phyloP scores from a whole-genome alignment of 148 eudicot genomes.

The Nepenthes gracilis region DNA sequence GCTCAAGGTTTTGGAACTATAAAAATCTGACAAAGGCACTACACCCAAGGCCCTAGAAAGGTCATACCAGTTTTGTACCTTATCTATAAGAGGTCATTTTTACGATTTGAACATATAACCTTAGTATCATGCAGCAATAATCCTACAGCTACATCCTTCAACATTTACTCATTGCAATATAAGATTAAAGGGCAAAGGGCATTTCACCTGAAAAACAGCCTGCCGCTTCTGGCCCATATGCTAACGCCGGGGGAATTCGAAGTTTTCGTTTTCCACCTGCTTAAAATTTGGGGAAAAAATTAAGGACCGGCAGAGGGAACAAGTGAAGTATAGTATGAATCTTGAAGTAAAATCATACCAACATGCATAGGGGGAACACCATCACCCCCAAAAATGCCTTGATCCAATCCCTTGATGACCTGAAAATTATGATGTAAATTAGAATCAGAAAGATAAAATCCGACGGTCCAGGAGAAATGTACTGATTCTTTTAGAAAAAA shows the following conservation, averaged over 20 bases:
- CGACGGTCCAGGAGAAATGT: too few species aligned
- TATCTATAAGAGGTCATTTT: too few species aligned
- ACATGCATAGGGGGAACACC: constrained; percentile 90
- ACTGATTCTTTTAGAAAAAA: too few species aligned
- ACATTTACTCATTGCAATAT: neutral
- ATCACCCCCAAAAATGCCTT: constrained; percentile 85
- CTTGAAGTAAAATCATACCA: constrained; percentile 30
- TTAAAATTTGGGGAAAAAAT: constrained; percentile 1
- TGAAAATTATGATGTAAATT: constrained; percentile 9
- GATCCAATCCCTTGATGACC: constrained; percentile 87
- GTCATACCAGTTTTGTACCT: too few species aligned
- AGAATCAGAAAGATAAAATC: neutral
- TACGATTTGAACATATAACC: too few species aligned
- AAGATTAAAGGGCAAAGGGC: neutral
- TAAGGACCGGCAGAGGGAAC: neutral
- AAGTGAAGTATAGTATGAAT: neutral
- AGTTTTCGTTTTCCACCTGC: constrained; percentile 85
- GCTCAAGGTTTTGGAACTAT: too few species aligned
- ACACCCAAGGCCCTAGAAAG: too few species aligned
- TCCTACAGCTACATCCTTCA: neutral
- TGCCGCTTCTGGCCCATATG: constrained; percentile 92
- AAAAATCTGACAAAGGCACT: too few species aligned
- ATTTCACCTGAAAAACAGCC: constrained; percentile 82
- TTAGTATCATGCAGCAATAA: neutral
- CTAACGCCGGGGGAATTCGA: constrained; percentile 75